Conservation (phyloP, 2,329 filamentous ascomycete species). For the Paraconiothyrium brasiliense region DNA sequence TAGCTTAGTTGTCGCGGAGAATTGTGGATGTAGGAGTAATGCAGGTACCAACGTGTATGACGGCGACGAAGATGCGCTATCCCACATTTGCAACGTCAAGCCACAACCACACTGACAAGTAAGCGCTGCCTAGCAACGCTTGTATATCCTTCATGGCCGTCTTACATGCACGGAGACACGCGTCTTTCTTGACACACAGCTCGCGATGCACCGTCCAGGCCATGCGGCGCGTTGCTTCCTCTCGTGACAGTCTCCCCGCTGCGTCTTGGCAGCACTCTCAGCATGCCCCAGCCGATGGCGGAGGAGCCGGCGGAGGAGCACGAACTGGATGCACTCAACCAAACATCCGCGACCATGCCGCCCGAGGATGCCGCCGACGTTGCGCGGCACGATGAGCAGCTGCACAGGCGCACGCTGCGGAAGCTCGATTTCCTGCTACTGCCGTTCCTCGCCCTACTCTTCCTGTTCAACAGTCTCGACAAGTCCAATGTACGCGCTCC, state of each 20-base stretch:
- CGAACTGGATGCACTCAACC: conserved; percentile 4
- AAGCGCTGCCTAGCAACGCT: background rate
- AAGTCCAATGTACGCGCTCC: conserved; percentile 55
- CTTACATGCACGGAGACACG: background rate
- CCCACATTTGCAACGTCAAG: conserved; percentile 8
- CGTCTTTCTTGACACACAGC: background rate
- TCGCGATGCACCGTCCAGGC: conserved; percentile 2
- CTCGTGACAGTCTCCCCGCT: conserved; percentile 8
- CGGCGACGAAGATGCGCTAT: conserved; percentile 1
- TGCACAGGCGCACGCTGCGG: conserved; percentile 52
- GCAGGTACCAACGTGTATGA: background rate
- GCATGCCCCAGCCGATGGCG: conserved; percentile 5
- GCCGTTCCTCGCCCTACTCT: conserved; percentile 62
- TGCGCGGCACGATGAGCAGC: conserved; percentile 19
- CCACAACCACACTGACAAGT: conserved; percentile 1
- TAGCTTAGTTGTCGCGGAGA: too few relatives aligned
- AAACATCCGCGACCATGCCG: conserved; percentile 16
- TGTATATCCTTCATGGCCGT: conserved; percentile 5
- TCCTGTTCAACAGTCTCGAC: conserved; percentile 63
- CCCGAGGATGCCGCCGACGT: conserved; percentile 16
- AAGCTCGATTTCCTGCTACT: conserved; percentile 62
- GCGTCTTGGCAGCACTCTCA: conserved; percentile 10
- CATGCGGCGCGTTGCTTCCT: conserved; percentile 3
- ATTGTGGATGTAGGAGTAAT: too few relatives aligned
- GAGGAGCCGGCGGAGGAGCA: conserved; percentile 8